These are phyloP conservation scores for Ilex asprella DNA, from an alignment of 257 asterid species.

Conservation along the genomic window DNA sequence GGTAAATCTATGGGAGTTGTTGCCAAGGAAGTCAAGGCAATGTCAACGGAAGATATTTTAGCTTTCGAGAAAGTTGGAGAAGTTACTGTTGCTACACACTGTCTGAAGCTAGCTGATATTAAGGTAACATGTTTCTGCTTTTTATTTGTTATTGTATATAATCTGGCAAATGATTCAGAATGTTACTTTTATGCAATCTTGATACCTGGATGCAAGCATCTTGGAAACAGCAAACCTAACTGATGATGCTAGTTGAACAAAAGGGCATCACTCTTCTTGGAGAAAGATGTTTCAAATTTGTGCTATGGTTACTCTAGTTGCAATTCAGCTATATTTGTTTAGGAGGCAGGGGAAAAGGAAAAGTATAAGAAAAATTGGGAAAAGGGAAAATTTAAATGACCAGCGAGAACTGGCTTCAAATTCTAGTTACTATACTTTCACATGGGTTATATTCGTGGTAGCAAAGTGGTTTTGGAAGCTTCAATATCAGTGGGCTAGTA, in stretches of 20 bases:
- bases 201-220: background rate
- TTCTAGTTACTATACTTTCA: too few relatives aligned
- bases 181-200: background rate
- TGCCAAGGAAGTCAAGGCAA: slow-evolving; percentile 65
- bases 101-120: slow-evolving; percentile 68
- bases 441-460: too few relatives aligned
- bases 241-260: background rate
- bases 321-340: too few relatives aligned
- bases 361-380: too few relatives aligned
- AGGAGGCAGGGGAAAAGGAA: too few relatives aligned
- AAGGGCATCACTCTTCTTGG: background rate
- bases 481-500: too few relatives aligned
- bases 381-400: too few relatives aligned
- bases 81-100: slow-evolving; percentile 40
- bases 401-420: too few relatives aligned
- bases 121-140: slow-evolving; percentile 22
- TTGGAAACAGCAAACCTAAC: background rate
- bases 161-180: background rate
- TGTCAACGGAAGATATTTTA: slow-evolving; percentile 75
- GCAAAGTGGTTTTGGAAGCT: too few relatives aligned
- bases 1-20: slow-evolving; percentile 90
- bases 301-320: too few relatives aligned
- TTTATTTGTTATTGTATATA: background rate
- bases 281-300: background rate
- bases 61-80: slow-evolving; percentile 86